These are phyloP conservation scores for Leucosporidium yakuticum DNA, from an alignment of 768 basidiomycete genomes.

Conservation along the genomic window DNA sequence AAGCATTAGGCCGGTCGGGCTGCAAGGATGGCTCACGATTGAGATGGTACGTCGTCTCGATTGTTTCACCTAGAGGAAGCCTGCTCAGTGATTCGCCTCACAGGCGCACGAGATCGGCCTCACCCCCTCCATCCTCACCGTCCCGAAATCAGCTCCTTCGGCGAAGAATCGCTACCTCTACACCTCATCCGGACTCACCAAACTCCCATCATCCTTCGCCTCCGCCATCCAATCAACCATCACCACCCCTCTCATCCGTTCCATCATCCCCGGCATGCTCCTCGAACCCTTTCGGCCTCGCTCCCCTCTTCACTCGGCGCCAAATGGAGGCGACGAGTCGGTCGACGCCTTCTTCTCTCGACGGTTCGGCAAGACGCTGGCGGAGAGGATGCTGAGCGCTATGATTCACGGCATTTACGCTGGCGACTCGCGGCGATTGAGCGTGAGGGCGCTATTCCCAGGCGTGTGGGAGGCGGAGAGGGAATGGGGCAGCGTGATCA, in stretches of 20 bases:
- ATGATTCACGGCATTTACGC: slow-evolving; percentile 91
- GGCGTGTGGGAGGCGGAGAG: slow-evolving; percentile 62
- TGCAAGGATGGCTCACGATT: slow-evolving; percentile 57
- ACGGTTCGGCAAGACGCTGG: slow-evolving; percentile 66
- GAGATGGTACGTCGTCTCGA: slow-evolving; percentile 60
- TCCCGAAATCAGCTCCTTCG: slow-evolving; percentile 61
- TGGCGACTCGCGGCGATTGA: slow-evolving; percentile 67
- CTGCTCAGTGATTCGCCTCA: slow-evolving; percentile 18
- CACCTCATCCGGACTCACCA: slow-evolving; percentile 51
- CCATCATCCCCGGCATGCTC: slow-evolving; percentile 55
- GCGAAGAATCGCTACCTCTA: slow-evolving; percentile 72
- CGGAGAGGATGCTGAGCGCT: slow-evolving; percentile 67
- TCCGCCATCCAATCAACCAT: slow-evolving; percentile 47
- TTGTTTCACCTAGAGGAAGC: background rate
- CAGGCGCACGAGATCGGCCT: slow-evolving; percentile 75
- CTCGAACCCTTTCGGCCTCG: slow-evolving; percentile 54
- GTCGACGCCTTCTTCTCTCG: slow-evolving; percentile 70
- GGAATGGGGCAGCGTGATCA: slow-evolving; percentile 64
- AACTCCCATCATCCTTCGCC: slow-evolving; percentile 49
- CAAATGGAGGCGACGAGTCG: slow-evolving; percentile 59
- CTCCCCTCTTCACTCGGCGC: slow-evolving; percentile 20
- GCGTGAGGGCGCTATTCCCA: slow-evolving; percentile 71
- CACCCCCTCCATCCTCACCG: slow-evolving; percentile 56
- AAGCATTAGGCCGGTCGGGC: slow-evolving; percentile 67
- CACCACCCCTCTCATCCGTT: slow-evolving; percentile 40